These are phyloP conservation scores for Fusarium goolgardi DNA, from an alignment of 2,329 filamentous ascomycete genomes.

Conservation along the genomic window DNA sequence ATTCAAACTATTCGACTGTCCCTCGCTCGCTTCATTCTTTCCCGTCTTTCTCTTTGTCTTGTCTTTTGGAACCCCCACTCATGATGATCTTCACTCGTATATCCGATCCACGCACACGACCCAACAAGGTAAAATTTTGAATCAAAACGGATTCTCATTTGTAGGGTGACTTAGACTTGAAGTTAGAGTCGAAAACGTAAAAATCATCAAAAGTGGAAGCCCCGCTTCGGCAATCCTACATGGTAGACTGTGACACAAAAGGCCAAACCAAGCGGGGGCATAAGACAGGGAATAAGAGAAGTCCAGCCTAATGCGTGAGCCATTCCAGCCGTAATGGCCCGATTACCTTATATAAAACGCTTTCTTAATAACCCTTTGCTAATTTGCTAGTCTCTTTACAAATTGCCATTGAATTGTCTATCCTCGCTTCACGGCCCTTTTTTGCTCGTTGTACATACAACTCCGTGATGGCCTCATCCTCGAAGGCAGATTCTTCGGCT, in stretches of 20 bases:
- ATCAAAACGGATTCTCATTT: not conserved
- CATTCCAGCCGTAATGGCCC: slow-evolving; percentile 31
- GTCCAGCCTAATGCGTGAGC: slow-evolving; percentile 37
- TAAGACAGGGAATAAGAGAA: slow-evolving; percentile 28
- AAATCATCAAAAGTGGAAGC: slow-evolving; percentile 27
- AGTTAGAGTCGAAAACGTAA: not conserved
- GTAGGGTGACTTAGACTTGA: not conserved
- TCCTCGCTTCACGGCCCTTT: slow-evolving; percentile 16
- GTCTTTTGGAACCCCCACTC: slow-evolving; percentile 16
- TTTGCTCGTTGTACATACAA: slow-evolving; percentile 23
- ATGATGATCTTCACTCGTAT: slow-evolving; percentile 27
- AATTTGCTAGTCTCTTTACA: not conserved
- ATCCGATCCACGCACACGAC: slow-evolving; percentile 16
- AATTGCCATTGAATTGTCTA: not conserved
- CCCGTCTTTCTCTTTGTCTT: not conserved
- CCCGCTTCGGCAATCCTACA: slow-evolving; percentile 41
- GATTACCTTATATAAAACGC: slow-evolving; percentile 12
- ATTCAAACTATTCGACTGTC: not conserved
- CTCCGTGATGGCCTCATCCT: slow-evolving; percentile 12
- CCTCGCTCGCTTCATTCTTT: not conserved
- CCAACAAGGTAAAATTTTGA: slow-evolving; percentile 23
- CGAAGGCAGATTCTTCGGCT: slow-evolving; percentile 30
- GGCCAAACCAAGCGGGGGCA: slow-evolving; percentile 29
- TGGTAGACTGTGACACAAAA: slow-evolving; percentile 28
- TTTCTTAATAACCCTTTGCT: not conserved